These are phyloP conservation scores for Triticum turgidum DNA, from an alignment of 176 grass and related monocot genomes.

Conservation along the genomic window DNA sequence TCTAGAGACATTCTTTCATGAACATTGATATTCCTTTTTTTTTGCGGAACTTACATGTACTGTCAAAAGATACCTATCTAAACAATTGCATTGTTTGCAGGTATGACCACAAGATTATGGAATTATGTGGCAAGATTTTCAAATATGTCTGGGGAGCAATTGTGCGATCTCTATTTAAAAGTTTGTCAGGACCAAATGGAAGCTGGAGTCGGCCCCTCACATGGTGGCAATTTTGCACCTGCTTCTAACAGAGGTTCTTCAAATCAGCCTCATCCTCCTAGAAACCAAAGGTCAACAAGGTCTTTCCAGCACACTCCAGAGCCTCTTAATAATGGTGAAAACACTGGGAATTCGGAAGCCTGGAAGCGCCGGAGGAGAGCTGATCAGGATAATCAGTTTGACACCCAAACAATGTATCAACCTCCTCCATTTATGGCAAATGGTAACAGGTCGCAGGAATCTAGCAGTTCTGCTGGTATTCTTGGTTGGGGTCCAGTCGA, in stretches of 20 bases:
- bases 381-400: slow-evolving; percentile 54
- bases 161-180: slow-evolving; percentile 86
- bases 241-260: slow-evolving; percentile 36
- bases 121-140: slow-evolving; percentile 96
- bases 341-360: slow-evolving; percentile 72
- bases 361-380: slow-evolving; percentile 90
- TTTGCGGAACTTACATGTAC: not conserved
- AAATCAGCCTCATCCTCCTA: slow-evolving; percentile 63
- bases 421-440: slow-evolving; percentile 52
- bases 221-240: slow-evolving; percentile 54
- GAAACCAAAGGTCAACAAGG: slow-evolving; percentile 73
- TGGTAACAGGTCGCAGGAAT: slow-evolving; percentile 59
- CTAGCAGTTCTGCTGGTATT: slow-evolving; percentile 84
- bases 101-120: slow-evolving; percentile 94
- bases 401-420: slow-evolving; percentile 44
- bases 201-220: slow-evolving; percentile 70
- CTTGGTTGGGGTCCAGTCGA: slow-evolving; percentile 79
- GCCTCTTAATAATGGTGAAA: slow-evolving; percentile 61
- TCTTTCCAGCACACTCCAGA: slow-evolving; percentile 59
- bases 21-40: not conserved
- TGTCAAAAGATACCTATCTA: slow-evolving; percentile 6
- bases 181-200: slow-evolving; percentile 86
- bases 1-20: not conserved
- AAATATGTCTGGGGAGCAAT: slow-evolving; percentile 82
- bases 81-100: slow-evolving; percentile 49